Evolutionary conservation across 257 asterid species (phyloP).

Genomic region (Solanum etuberosum): DNA sequence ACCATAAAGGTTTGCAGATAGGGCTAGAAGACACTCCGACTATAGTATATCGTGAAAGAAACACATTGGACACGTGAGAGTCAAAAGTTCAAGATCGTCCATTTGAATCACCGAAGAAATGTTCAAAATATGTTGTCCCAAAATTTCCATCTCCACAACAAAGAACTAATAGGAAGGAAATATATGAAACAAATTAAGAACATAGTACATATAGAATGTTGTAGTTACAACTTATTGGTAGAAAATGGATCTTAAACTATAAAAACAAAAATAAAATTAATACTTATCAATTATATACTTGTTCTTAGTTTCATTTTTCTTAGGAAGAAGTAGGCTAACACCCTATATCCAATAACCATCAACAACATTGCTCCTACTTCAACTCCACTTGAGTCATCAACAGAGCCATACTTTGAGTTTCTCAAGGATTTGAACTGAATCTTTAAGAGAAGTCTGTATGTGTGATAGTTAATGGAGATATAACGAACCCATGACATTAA

Average conservation of each 20-base stretch:
- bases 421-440: slow-evolving; percentile 21
- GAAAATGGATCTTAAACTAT: neutral
- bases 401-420: neutral
- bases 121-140: neutral
- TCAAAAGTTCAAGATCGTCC: neutral
- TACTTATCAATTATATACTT: neutral
- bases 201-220: neutral
- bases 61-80: neutral
- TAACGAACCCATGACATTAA: slow-evolving; percentile 27
- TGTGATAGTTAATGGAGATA: slow-evolving; percentile 32
- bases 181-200: neutral
- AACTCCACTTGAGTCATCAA: slow-evolving; percentile 5
- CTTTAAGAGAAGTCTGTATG: slow-evolving; percentile 28
- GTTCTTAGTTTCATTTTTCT: slow-evolving; percentile 18
- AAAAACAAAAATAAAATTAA: too few relatives aligned
- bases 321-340: slow-evolving; percentile 24
- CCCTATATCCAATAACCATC: slow-evolving; percentile 29
- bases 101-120: neutral
- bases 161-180: neutral
- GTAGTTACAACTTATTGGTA: neutral
- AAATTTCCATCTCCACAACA: neutral
- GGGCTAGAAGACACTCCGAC: neutral
- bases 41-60: neutral
- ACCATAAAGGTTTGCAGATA: neutral
- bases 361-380: slow-evolving; percentile 34